phyloP scores from a whole-genome alignment of 2,329 filamentous ascomycete species.

The Microcyclospora pomicola region DNA sequence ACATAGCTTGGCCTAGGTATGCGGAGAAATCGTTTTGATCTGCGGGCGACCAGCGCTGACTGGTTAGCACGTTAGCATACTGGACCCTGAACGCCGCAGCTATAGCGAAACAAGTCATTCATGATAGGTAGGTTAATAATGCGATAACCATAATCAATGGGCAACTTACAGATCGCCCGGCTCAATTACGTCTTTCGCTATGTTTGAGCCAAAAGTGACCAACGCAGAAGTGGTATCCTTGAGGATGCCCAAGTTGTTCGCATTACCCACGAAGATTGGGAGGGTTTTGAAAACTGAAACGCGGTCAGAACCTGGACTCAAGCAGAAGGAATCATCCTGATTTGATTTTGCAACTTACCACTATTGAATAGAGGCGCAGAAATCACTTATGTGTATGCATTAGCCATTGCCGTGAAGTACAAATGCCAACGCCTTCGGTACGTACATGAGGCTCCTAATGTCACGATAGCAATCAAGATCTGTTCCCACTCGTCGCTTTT shows the following conservation, averaged over 20 bases:
- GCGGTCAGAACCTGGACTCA: neutral
- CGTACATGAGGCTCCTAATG: neutral
- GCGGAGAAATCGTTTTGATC: too few species aligned
- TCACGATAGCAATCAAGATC: neutral
- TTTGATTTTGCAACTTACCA: neutral
- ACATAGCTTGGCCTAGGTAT: too few species aligned
- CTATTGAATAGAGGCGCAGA: neutral
- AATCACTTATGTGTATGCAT: too few species aligned
- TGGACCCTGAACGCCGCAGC: neutral
- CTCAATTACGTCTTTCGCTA: neutral
- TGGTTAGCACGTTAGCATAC: neutral
- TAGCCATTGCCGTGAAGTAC: too few species aligned
- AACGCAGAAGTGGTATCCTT: neutral
- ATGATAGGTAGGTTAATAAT: neutral
- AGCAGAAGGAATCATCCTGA: neutral
- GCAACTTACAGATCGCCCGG: neutral
- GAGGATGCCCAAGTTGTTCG: neutral
- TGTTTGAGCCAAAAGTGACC: neutral
- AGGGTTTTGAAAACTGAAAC: neutral
- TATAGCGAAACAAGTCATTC: neutral
- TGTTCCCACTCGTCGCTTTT: neutral
- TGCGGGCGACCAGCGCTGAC: neutral
- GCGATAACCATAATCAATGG: neutral
- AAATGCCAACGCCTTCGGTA: too few species aligned
- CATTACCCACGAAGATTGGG: neutral